Evolutionary conservation across 345 rosid genomes (phyloP), one percentile per base, ranked within the genome.

Genomic region (Garcia nutans): DNA sequence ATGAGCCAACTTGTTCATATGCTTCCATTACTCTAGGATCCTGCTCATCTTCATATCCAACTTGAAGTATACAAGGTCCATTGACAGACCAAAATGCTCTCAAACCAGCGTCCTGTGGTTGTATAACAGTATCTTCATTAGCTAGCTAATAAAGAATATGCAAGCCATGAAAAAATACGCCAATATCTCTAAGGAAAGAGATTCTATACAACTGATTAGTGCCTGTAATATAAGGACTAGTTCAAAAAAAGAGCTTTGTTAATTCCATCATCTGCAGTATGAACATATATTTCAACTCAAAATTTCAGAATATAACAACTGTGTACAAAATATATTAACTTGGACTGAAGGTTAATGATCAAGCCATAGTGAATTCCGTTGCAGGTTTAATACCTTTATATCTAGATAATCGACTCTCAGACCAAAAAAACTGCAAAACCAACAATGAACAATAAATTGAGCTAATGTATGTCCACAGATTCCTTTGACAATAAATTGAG

Each of bases 21-120:
- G 99, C 97, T 87, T 89, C 92, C 93, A 95, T 91, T 65, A 88
- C 99, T 90, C 90, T 90, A 28, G 91, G 87, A 85, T 95, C 87
- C 75, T 87, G 89, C 83, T 95, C 99, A 20, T 91, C 92, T 84
- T 88, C 97, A 41, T 95, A 93, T 12, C 99, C 99, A 41, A 91
- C 70, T 86, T 95, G 93, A 23, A 95, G 84, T 74, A 95, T 88
- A 66, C 92, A 65, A 17, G 99, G 92, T 76, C 96, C 99, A 57
- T 91, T 95, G 65, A 93, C 78, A 11, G 96, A 89, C 97, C 99
- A 93, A 75, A 95, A 87, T 16, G 97, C 91, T 73, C 97, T 89
- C 73, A 85, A 86, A 37, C 97, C 97, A 0, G 91, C 92, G 75
- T 94, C 97, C 98, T 94, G 84, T 49, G 78, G 77, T 8, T 24